These are phyloP conservation scores for Escovopsis sp. DNA, from an alignment of 2,329 filamentous ascomycete genomes.

Conservation along the genomic window DNA sequence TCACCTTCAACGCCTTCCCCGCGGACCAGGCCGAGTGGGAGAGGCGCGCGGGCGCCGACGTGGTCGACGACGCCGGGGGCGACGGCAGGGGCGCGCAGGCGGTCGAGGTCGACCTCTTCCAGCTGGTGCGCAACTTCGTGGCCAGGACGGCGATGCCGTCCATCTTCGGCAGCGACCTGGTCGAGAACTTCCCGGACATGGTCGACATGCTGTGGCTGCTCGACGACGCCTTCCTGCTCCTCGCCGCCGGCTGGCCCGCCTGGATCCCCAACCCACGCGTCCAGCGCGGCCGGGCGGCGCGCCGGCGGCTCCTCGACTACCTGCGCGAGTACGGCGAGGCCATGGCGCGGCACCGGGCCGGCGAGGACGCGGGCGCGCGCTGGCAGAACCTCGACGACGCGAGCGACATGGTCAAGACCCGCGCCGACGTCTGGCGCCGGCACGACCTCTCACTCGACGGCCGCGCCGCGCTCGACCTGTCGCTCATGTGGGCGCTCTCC, in stretches of 20 bases:
- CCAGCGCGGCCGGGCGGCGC: conserved; percentile 18
- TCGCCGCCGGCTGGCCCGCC: conserved; percentile 17
- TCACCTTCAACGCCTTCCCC: conserved; percentile 23
- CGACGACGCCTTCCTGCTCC: conserved; percentile 18
- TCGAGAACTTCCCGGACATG: conserved; percentile 25
- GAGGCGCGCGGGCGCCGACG: conserved; percentile 16
- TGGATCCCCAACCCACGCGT: conserved; percentile 20
- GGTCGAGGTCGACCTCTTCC: conserved; percentile 20
- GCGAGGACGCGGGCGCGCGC: conserved; percentile 16
- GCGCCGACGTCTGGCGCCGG: conserved; percentile 16
- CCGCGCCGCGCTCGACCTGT: conserved; percentile 21
- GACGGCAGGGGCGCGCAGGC: conserved; percentile 9
- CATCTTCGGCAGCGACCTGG: conserved; percentile 26
- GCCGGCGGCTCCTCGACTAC: conserved; percentile 13
- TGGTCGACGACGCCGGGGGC: conserved; percentile 13
- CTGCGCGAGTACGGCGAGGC: conserved; percentile 21
- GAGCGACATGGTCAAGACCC: conserved; percentile 17
- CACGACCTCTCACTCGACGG: conserved; percentile 16
- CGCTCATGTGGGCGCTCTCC: conserved; percentile 23
- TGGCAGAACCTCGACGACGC: conserved; percentile 25
- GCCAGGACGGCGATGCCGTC: conserved; percentile 19
- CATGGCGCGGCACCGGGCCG: conserved; percentile 19
- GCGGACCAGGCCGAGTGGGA: conserved; percentile 27
- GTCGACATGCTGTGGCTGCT: conserved; percentile 24
- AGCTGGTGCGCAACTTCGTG: conserved; percentile 21